phyloP scores from a whole-genome alignment of 441 rosid species.

The Cnidoscolus chayamansa region DNA sequence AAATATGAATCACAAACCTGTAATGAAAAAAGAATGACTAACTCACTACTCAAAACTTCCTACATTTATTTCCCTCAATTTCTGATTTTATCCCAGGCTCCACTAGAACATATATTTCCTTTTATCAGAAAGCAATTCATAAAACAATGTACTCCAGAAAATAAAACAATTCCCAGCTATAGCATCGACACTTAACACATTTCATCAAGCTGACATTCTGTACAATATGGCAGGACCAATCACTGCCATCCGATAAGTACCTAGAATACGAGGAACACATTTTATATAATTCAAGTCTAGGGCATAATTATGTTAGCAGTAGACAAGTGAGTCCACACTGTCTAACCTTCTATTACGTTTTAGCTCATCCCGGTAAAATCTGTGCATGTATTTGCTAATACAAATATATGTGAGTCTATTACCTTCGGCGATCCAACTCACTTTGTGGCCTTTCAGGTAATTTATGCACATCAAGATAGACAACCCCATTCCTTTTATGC shows the following conservation, averaged over 20 bases:
- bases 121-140: background rate
- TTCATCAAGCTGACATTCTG: background rate
- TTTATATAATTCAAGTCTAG: background rate
- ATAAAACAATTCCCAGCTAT: background rate
- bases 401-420: conserved; percentile 15
- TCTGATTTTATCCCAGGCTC: background rate
- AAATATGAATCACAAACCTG: background rate
- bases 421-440: conserved; percentile 89
- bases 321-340: conserved; percentile 1
- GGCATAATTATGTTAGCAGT: background rate
- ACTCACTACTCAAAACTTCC: background rate
- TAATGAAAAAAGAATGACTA: background rate
- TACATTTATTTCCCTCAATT: background rate
- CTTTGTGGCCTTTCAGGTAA: conserved; percentile 80
- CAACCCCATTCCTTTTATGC: conserved; percentile 89
- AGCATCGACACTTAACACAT: background rate
- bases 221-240: background rate
- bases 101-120: background rate
- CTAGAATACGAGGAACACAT: background rate
- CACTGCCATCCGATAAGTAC: background rate
- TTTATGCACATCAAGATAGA: conserved; percentile 91
- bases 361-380: background rate
- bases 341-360: conserved; percentile 1
- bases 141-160: background rate
- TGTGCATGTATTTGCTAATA: background rate